phyloP scores from a whole-genome alignment of 768 basidiomycete genomes.

The Lyophyllum shimeji region DNA sequence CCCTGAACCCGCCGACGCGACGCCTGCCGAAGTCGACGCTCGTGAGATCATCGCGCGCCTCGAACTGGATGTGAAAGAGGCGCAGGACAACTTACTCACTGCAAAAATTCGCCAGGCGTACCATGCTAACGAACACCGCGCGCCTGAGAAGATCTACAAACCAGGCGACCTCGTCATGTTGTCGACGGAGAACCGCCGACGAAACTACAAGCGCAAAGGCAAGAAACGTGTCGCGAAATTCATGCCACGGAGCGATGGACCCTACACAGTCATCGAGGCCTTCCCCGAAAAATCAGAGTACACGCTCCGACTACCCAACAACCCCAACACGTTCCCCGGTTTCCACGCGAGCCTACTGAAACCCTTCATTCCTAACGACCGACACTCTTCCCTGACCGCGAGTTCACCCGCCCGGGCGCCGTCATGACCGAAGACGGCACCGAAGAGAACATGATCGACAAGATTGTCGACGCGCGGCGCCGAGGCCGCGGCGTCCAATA shows the following conservation, averaged over 20 bases:
- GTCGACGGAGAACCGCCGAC: constrained; percentile 28
- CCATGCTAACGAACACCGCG: constrained; percentile 28
- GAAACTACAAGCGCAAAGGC: constrained; percentile 28
- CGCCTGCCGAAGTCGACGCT: neutral
- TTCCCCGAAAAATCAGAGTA: constrained; percentile 6
- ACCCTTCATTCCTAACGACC: constrained; percentile 6
- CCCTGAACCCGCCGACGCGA: neutral
- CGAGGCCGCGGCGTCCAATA: constrained; percentile 24
- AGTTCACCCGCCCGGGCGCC: constrained; percentile 14
- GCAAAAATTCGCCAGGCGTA: constrained; percentile 28
- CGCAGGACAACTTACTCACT: constrained; percentile 28
- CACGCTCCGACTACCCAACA: constrained; percentile 8
- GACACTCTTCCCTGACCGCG: constrained; percentile 26
- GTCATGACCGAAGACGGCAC: constrained; percentile 23
- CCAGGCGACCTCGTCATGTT: constrained; percentile 37
- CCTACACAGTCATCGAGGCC: constrained; percentile 17
- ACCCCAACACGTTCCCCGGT: neutral
- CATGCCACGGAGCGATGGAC: constrained; percentile 35
- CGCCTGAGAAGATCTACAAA: constrained; percentile 19
- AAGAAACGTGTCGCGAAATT: constrained; percentile 38
- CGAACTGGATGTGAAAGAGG: constrained; percentile 21
- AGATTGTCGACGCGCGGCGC: constrained; percentile 24
- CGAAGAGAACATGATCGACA: constrained; percentile 24
- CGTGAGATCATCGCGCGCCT: neutral
- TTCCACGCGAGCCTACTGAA: neutral